These are phyloP conservation scores for Candida suzukii DNA, from an alignment of 805 yeast genomes.

Conservation along the genomic window DNA sequence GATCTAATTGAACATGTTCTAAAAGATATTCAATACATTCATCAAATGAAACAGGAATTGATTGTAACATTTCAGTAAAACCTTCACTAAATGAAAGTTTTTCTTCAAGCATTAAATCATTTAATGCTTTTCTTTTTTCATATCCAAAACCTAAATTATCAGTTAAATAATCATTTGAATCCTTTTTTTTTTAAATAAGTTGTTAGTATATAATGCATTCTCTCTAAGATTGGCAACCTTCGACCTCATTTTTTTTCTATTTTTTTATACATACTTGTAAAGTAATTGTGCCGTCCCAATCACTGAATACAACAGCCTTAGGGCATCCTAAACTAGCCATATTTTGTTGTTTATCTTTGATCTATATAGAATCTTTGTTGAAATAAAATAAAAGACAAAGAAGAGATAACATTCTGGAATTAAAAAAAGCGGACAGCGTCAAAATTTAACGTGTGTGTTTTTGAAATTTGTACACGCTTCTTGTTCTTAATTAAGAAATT, in stretches of 20 bases:
- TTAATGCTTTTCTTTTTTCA: slow-evolving; percentile 56
- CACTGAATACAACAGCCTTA: slow-evolving; percentile 83
- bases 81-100: slow-evolving; percentile 72
- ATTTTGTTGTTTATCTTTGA: no score
- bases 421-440: no score
- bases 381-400: no score
- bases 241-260: no score
- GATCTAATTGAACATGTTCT: slow-evolving; percentile 68
- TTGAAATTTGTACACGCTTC: no score
- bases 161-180: slow-evolving; percentile 87
- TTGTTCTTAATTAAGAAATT: no score
- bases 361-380: no score
- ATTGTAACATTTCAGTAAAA: slow-evolving; percentile 76
- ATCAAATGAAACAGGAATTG: slow-evolving; percentile 67
- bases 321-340: slow-evolving; percentile 7
- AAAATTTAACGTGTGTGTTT: no score
- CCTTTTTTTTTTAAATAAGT: slow-evolving; percentile 24
- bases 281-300: slow-evolving; percentile 98
- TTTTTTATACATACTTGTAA: slow-evolving; percentile 42
- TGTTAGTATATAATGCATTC: no score
- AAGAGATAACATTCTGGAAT: no score
- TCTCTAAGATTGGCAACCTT: no score
- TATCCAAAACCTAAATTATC: slow-evolving; percentile 85
- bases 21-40: slow-evolving; percentile 71
- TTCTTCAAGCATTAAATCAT: slow-evolving; percentile 66